phyloP scores from a whole-genome alignment of 208 protist species.

The Trichomonas vaginalis region DNA sequence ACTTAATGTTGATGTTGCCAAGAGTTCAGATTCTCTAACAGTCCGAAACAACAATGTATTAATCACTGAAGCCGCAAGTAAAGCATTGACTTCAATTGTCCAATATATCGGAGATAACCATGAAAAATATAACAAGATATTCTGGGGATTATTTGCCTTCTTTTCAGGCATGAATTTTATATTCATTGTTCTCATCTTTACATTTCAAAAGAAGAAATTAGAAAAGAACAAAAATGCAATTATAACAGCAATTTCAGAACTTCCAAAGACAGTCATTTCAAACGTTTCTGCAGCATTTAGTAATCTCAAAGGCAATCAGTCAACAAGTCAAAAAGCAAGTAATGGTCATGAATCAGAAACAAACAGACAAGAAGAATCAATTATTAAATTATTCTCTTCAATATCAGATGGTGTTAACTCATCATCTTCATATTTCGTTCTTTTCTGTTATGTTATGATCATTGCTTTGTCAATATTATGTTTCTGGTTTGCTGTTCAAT shows the following conservation, averaged over 20 bases:
- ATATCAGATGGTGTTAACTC: background rate
- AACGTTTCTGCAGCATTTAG: background rate
- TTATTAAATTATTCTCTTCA: background rate
- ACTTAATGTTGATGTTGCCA: background rate
- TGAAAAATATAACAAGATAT: background rate
- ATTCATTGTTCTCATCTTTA: background rate
- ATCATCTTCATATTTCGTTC: too few species aligned
- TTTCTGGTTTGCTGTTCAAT: background rate
- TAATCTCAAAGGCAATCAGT: background rate
- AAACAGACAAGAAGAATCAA: background rate
- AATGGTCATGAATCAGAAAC: background rate
- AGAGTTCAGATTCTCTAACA: background rate
- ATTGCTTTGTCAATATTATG: background rate
- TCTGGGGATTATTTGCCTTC: too few species aligned
- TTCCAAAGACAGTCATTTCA: background rate
- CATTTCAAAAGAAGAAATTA: background rate
- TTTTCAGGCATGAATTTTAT: background rate
- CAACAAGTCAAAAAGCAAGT: background rate
- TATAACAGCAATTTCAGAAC: background rate
- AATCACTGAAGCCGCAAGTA: background rate
- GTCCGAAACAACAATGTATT: background rate
- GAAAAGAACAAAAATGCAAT: background rate
- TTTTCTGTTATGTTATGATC: background rate
- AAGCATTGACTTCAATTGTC: background rate
- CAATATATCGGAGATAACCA: background rate